These are phyloP conservation scores for Letharia columbiana DNA, from an alignment of 495 filamentous ascomycete species.

Conservation along the genomic window DNA sequence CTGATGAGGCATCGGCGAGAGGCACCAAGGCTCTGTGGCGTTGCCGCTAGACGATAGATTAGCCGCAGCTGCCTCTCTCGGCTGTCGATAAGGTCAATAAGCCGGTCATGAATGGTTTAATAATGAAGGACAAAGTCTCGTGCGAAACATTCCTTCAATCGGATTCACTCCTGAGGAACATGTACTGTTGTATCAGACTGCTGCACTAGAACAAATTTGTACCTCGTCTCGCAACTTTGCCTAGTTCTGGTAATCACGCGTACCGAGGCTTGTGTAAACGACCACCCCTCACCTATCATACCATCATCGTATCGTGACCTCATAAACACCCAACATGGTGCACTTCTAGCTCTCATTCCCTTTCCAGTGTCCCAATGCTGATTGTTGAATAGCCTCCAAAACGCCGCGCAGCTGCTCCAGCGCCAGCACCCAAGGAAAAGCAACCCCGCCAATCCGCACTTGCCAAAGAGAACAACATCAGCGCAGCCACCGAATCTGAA, in stretches of 20 bases:
- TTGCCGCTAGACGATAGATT: background rate
- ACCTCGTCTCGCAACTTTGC: background rate
- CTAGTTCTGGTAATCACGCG: background rate
- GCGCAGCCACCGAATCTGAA: constrained; percentile 72
- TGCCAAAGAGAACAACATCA: constrained; percentile 79
- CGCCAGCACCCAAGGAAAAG: constrained; percentile 24
- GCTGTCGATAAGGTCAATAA: background rate
- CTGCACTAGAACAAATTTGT: background rate
- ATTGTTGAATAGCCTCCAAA: constrained; percentile 17
- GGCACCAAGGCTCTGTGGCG: background rate
- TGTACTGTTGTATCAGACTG: too few species aligned
- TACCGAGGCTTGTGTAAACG: background rate
- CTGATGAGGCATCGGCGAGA: background rate
- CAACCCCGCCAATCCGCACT: constrained; percentile 60
- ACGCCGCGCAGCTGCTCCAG: constrained; percentile 18
- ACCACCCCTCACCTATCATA: background rate
- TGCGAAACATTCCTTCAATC: constrained; percentile 8
- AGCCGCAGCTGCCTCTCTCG: background rate
- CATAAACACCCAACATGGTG: constrained; percentile 4
- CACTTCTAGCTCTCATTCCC: background rate
- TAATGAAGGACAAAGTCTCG: background rate
- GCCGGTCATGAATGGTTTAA: too few species aligned
- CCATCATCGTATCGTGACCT: background rate
- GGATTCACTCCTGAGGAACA: background rate
- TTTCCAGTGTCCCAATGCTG: background rate